phyloP scores from a whole-genome alignment of 768 basidiomycete genomes.

The Terana coerulea region DNA sequence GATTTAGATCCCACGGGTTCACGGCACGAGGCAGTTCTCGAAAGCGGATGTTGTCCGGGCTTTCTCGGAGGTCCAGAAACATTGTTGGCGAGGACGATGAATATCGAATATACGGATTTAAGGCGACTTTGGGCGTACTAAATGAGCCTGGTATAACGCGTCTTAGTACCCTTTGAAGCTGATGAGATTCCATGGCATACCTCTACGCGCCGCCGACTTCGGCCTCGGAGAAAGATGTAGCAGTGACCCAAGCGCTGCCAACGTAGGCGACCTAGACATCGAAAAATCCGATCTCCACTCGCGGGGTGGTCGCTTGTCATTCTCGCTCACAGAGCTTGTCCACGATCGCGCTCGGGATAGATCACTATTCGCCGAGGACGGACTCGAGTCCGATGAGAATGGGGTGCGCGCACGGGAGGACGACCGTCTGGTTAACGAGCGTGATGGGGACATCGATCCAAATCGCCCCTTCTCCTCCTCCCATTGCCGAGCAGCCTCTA shows the following conservation, averaged over 20 bases:
- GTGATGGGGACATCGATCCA: conserved; percentile 7
- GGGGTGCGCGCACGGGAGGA: conserved; percentile 13
- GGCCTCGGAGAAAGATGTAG: conserved; percentile 11
- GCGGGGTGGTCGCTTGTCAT: conserved; percentile 23
- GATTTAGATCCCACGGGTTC: conserved; percentile 48
- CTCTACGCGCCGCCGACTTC: conserved; percentile 4
- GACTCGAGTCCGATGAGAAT: conserved; percentile 17
- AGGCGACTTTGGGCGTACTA: conserved; percentile 16
- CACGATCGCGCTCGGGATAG: conserved; percentile 18
- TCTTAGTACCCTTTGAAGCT: neutral
- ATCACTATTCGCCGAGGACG: conserved; percentile 11
- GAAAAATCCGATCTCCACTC: conserved; percentile 32
- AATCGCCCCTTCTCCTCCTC: neutral
- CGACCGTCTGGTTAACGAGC: neutral
- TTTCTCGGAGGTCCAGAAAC: conserved; percentile 46
- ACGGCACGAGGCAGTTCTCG: conserved; percentile 39
- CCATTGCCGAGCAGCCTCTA: neutral
- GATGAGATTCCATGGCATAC: conserved; percentile 3
- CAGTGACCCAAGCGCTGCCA: conserved; percentile 18
- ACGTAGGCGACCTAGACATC: conserved; percentile 18
- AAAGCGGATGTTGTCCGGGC: conserved; percentile 39
- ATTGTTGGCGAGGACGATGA: conserved; percentile 32
- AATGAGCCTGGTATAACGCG: conserved; percentile 6
- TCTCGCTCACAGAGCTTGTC: conserved; percentile 6
- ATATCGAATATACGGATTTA: conserved; percentile 27